Percentiles rank a stretch among this genome's conserved stretches.
Conservation (phyloP, 2,329 filamentous ascomycete genomes). For the Microsporum ferrugineum region DNA sequence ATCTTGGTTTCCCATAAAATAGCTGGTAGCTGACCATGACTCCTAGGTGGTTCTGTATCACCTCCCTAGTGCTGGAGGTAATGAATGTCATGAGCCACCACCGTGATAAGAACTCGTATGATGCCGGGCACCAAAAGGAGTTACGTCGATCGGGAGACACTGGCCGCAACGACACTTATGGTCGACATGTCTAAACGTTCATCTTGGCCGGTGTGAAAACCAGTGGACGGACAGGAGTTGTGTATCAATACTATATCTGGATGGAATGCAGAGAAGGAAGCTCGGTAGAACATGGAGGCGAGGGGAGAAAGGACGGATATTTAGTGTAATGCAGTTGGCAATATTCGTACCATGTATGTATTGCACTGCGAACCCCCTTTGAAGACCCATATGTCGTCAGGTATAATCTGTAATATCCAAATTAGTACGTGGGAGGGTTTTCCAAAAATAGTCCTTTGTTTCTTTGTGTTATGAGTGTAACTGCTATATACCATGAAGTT, state of each 20-base stretch:
- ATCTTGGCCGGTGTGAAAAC: background rate
- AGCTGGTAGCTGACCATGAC: background rate
- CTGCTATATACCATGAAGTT: background rate
- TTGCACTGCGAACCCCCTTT: background rate
- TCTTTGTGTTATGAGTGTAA: background rate
- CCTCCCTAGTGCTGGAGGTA: background rate
- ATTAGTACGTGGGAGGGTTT: background rate
- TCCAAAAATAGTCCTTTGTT: background rate
- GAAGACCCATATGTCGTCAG: background rate
- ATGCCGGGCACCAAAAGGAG: background rate
- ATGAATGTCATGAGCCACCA: conserved; percentile 2
- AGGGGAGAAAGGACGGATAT: background rate
- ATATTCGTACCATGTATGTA: background rate
- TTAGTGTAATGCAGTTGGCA: background rate
- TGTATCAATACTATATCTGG: background rate
- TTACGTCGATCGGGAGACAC: background rate
- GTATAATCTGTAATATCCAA: background rate
- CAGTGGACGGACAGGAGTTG: background rate
- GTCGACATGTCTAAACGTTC: background rate
- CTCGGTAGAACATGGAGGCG: background rate
- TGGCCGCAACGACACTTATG: background rate
- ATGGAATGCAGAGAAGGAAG: background rate
- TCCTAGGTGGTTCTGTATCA: background rate
- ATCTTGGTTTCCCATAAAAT: background rate
- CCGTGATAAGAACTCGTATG: background rate